Evolutionary conservation across 2,329 filamentous ascomycete genomes (phyloP).

Genomic region (Aureobasidium sp.): DNA sequence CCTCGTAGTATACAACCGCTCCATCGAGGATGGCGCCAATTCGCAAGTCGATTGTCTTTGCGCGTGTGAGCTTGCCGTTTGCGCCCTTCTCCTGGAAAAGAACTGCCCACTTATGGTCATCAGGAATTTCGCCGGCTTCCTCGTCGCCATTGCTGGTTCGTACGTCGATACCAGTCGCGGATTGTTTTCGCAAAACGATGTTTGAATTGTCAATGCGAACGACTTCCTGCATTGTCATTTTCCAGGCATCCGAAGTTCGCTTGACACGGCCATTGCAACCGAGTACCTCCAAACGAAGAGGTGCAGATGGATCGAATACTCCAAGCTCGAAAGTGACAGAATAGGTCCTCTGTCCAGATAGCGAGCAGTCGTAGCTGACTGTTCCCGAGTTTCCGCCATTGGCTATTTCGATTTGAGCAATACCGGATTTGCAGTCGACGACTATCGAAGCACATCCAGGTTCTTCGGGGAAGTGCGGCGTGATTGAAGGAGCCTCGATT

Average conservation of each 20-base stretch:
- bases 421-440: neutral
- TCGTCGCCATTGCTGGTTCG: neutral
- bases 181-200: constrained; percentile 34
- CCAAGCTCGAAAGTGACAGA: neutral
- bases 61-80: constrained; percentile 30
- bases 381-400: neutral
- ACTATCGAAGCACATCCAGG: neutral
- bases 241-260: neutral
- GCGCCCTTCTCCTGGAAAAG: constrained; percentile 20
- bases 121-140: neutral
- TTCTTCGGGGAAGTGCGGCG: neutral
- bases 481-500: neutral
- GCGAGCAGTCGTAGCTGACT: neutral
- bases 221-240: constrained; percentile 17
- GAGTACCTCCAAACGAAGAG: neutral
- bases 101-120: constrained; percentile 14
- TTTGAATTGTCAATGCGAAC: constrained; percentile 34
- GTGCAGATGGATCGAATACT: neutral
- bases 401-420: constrained; percentile 20
- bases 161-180: constrained; percentile 18
- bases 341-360: neutral
- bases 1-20: constrained; percentile 38
- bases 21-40: constrained; percentile 40
- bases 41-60: constrained; percentile 37
- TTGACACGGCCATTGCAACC: neutral